Evolutionary conservation across 441 rosid genomes (phyloP), one percentile per base, ranked within the genome.

Genomic region (Aleurites moluccanus): DNA sequence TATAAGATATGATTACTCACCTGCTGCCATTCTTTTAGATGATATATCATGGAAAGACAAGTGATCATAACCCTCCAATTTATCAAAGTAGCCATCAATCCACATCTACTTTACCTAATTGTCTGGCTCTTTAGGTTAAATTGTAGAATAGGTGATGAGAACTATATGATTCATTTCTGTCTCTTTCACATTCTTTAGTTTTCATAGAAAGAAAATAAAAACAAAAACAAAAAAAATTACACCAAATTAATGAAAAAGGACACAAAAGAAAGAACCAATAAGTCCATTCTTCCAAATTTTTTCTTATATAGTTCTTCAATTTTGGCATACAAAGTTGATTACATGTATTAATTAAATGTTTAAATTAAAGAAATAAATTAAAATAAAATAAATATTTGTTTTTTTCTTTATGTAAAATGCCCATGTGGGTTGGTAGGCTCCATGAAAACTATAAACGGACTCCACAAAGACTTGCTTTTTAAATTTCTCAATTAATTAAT

Each of bases 391-490:
- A 45, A 65, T 55, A 67, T 38, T 70, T 28, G 28, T 56, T 56
- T 56, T 56, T 3, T 70, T 73, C 83, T 81, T 83, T 86, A 83
- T 82, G 83, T 50, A 73, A 80, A 80, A 73, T 62, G 63, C 83
- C 88, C 91, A 88, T 86, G 88, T 88, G 91, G 56, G 86, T 23
- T 50, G 67, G 64, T 74, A 85, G 88, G 64, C 83, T 15, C 89
- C 77, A 77, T 15, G 62, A 80, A 76, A 80, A 78, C 82, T 40
- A 77, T 47, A 53, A 79, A 61, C 75, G 75, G 79, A 81, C 79
- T 77, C 80, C 78, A 60, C 85, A 76, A 86, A 77, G 75, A 80
- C 84, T 81, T 79, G 73, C 66, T 75, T 83, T 49, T 77, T 20
- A 67, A 72, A 57, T 81, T 81, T 80, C 73, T 77, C 6, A 38